A percentile compares a stretch with the other conserved stretches of the same genome.
Evolutionary conservation across 371 early-diverging fungal genomes (phyloP).

Genomic region (Dichotomocladium elegans): DNA sequence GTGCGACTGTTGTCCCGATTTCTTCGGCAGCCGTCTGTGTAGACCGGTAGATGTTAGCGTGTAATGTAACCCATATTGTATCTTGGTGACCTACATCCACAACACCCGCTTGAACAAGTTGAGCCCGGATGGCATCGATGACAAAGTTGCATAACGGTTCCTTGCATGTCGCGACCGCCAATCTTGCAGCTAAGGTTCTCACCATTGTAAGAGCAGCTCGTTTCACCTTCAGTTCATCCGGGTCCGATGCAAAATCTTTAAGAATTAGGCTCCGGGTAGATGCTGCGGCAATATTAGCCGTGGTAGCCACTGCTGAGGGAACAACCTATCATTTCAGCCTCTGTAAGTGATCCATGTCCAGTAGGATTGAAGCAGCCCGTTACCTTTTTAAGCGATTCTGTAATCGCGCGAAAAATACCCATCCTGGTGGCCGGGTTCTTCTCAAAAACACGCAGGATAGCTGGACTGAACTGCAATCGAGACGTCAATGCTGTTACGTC

Average conservation of each 20-base stretch:
- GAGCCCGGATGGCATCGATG: conserved; percentile 66
- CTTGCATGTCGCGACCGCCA: conserved; percentile 90
- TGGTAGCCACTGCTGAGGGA: conserved; percentile 82
- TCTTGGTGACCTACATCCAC: conserved; percentile 55
- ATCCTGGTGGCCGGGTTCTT: conserved; percentile 83
- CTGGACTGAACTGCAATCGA: conserved; percentile 29
- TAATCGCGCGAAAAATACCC: conserved; percentile 64
- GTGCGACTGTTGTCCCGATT: conserved; percentile 72
- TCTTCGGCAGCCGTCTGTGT: conserved; percentile 62
- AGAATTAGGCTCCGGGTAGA: conserved; percentile 85
- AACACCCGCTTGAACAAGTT: conserved; percentile 75
- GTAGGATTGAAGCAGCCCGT: too few relatives aligned
- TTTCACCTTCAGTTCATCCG: conserved; percentile 84
- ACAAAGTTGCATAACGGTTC: conserved; percentile 86
- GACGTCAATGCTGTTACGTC: conserved; percentile 25
- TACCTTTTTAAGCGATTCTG: conserved; percentile 33
- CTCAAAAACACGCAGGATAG: conserved; percentile 70
- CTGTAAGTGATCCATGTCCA: too few relatives aligned
- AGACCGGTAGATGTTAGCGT: not conserved
- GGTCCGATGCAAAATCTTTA: conserved; percentile 94
- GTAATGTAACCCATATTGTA: not conserved
- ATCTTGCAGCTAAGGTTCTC: conserved; percentile 70
- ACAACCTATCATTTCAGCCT: conserved; percentile 49
- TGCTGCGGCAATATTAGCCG: conserved; percentile 86
- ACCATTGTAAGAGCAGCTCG: conserved; percentile 94